Base-by-base conservation (phyloP, 2,329 filamentous ascomycete genomes). In the Paecilomyces niveus region DNA sequence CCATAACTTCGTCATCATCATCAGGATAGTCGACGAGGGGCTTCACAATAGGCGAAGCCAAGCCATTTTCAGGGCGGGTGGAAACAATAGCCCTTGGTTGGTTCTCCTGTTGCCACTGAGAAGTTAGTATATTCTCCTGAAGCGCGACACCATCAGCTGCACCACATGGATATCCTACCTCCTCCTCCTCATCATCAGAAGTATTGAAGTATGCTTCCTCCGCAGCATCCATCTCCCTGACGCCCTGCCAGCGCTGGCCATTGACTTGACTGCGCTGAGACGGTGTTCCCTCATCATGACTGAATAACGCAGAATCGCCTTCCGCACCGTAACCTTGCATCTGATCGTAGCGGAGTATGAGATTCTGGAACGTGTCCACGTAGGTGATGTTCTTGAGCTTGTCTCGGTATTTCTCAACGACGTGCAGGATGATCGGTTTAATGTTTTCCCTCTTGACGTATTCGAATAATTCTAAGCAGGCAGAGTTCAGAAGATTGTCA, bases 151-250 rank as follows among this genome's bases (percentile, higher is more conserved):
- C 18, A 10, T 26, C 39, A 35, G 45, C 54, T 33, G 53, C 57
- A 56, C 52, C 29, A 53, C 24, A 58, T 51, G 59, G 54, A 50
- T 59, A 50, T 54, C 68, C 56, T 65, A 73, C 78, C 61, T 86
- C 90, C 6, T 86, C 90, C 6, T 96, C 92, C 60, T 92, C 89
- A 53, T 94, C 90, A 65, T 97, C 92, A 0, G 89, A 91, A 0
- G 84, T 85, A 67, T 96, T 93, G 83, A 95, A 97, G 73, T 97
- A 99, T 51, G 93, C 91, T 67, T 97, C 93, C 72, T 97, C 90
- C 10, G 88, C 86, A 5, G 87, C 82, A 70, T 97, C 93, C 69
- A 92, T 83, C 56, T 96, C 92, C 68, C 90, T 90, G 71, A 95
- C 83, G 52, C 84, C 86, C 63, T 86, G 84, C 73, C 89, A 88